Percentiles rank a stretch among this genome's conserved stretches.
Evolutionary conservation across 1,284 basidiomycete genomes (phyloP).

Genomic region (Ganoderma multipileum): DNA sequence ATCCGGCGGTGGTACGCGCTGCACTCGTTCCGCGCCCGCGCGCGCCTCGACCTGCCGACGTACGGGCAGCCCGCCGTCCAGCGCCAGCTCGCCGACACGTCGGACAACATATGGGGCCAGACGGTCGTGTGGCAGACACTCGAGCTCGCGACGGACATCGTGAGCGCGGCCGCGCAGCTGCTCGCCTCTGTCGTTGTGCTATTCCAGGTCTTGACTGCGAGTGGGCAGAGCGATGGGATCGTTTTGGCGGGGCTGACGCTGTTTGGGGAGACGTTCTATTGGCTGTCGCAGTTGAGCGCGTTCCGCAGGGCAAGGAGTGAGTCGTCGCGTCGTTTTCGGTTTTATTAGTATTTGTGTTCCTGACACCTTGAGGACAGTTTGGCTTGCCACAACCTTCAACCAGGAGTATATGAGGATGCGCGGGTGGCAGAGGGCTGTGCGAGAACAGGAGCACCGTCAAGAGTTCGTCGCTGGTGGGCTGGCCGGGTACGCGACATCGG

Average conservation of each 20-base stretch:
- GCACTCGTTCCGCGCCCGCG: constrained; percentile 68
- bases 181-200: constrained; percentile 69
- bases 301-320: constrained; percentile 9
- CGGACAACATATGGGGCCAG: constrained; percentile 43
- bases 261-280: constrained; percentile 26
- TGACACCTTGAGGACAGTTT: constrained; percentile 48
- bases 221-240: constrained; percentile 64
- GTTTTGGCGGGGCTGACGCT: constrained; percentile 64
- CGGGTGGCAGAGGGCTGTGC: constrained; percentile 64
- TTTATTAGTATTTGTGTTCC: neutral
- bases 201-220: constrained; percentile 51
- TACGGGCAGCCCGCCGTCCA: constrained; percentile 70
- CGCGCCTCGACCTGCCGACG: constrained; percentile 77
- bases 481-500: constrained; percentile 53
- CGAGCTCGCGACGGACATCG: constrained; percentile 46
- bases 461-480: constrained; percentile 77
- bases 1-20: constrained; percentile 69
- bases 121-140: constrained; percentile 66
- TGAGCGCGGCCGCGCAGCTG: constrained; percentile 56
- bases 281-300: constrained; percentile 18
- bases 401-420: constrained; percentile 65
- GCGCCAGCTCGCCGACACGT: constrained; percentile 64
- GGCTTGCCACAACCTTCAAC: constrained; percentile 76
- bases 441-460: constrained; percentile 61
- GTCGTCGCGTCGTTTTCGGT: neutral